phyloP scores from a whole-genome alignment of 2,329 filamentous ascomycete species.

The Claviceps sp. region DNA sequence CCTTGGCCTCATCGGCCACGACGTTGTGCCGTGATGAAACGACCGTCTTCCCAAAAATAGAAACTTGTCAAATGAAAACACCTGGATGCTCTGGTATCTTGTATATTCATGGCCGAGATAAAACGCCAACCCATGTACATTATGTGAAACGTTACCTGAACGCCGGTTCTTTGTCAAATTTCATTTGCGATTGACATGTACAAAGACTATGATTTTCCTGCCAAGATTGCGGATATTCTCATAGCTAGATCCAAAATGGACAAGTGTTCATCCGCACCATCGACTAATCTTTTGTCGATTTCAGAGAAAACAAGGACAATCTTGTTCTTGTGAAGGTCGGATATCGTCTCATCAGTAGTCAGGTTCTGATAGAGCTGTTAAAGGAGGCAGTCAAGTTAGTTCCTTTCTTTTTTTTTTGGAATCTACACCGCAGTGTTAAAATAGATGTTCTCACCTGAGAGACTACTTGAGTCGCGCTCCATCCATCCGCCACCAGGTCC shows the following conservation, averaged over 20 bases:
- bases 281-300: constrained; percentile 83
- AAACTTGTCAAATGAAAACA: not conserved
- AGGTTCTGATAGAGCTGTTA: constrained; percentile 65
- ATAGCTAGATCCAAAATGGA: constrained; percentile 76
- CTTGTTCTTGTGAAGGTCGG: constrained; percentile 77
- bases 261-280: constrained; percentile 90
- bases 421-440: not conserved
- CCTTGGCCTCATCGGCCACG: constrained; percentile 35
- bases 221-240: constrained; percentile 63
- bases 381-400: constrained; percentile 4
- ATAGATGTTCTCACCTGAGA: constrained; percentile 44
- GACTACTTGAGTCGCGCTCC: constrained; percentile 85
- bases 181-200: not conserved
- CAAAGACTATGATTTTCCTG: constrained; percentile 21
- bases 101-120: not conserved
- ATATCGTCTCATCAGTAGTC: constrained; percentile 71
- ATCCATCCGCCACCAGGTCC: constrained; percentile 88
- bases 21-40: constrained; percentile 12
- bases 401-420: not conserved
- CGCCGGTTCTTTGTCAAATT: not conserved
- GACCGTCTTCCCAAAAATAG: not conserved
- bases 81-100: not conserved
- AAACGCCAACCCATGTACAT: not conserved
- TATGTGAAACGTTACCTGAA: not conserved
- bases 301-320: constrained; percentile 87